Evolutionary conservation across 768 basidiomycete genomes (phyloP).

Genomic region (Kondoa subrosea): DNA sequence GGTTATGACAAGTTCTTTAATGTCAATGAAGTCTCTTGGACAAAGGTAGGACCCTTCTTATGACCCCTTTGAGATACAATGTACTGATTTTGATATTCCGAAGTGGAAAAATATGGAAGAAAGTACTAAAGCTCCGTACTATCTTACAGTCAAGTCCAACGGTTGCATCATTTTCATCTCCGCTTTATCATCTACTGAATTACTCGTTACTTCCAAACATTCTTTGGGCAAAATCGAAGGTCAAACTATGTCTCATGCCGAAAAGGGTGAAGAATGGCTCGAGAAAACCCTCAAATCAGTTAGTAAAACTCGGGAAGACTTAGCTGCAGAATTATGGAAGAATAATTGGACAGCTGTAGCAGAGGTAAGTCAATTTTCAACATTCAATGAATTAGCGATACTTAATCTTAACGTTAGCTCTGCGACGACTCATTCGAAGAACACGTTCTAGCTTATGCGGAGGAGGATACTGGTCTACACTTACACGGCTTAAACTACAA

Average conservation of each 20-base stretch:
- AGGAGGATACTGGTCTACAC: conserved; percentile 72
- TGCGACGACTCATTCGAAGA: conserved; percentile 97
- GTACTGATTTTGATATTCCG: neutral
- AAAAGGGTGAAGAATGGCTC: conserved; percentile 72
- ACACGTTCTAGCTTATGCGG: conserved; percentile 71
- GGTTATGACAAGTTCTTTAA: conserved; percentile 99
- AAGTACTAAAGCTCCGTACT: conserved; percentile 47
- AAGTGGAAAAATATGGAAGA: conserved; percentile 27
- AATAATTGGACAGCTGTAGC: conserved; percentile 76
- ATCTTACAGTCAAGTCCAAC: conserved; percentile 79
- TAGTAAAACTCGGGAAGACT: conserved; percentile 52
- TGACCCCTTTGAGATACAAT: neutral
- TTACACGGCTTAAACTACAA: conserved; percentile 76
- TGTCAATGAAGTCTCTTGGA: conserved; percentile 91
- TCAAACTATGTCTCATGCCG: conserved; percentile 46
- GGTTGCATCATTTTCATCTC: conserved; percentile 94
- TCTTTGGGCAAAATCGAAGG: conserved; percentile 43
- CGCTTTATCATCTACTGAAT: conserved; percentile 53
- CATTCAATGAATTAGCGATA: no score
- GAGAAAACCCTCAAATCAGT: conserved; percentile 45
- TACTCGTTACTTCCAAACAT: conserved; percentile 85
- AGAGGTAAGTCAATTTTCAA: conserved; percentile 44
- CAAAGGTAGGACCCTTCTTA: conserved; percentile 43
- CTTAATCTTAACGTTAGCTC: conserved; percentile 43
- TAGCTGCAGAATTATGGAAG: conserved; percentile 60